Conservation (phyloP, 148 eudicot species). For the Selenicereus undatus region DNA sequence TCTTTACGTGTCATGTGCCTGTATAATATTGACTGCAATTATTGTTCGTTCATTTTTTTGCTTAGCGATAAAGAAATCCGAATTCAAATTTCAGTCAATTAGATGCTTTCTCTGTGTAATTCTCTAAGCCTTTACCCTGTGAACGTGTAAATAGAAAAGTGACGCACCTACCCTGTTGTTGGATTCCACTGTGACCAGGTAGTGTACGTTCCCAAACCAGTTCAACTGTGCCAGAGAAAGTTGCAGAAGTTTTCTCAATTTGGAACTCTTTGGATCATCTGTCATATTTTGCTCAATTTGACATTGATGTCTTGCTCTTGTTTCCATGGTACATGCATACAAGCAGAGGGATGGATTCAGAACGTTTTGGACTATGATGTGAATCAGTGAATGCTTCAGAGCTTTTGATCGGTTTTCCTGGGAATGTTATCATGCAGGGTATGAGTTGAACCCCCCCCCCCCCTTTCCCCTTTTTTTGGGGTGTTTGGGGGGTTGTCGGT, state of each 20-base stretch:
- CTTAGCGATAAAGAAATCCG: slow-evolving; percentile 22
- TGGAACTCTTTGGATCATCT: neutral
- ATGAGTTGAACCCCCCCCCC: no score
- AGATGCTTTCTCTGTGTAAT: slow-evolving; percentile 18
- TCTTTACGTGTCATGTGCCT: neutral
- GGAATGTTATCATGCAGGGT: no score
- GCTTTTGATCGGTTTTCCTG: no score
- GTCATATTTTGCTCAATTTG: neutral
- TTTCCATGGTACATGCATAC: neutral
- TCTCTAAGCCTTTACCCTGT: neutral
- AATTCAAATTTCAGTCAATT: slow-evolving; percentile 9
- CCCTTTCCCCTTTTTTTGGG: no score
- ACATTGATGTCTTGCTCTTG: neutral
- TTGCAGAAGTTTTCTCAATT: neutral
- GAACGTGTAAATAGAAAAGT: slow-evolving; percentile 25
- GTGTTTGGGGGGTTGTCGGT: no score
- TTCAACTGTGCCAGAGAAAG: neutral
- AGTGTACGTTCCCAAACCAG: no score
- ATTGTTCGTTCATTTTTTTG: slow-evolving; percentile 18
- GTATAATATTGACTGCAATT: slow-evolving; percentile 17
- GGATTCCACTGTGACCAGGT: neutral
- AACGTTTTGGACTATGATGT: no score
- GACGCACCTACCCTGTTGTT: neutral
- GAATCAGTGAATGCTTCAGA: no score
- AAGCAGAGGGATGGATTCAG: neutral